Evolutionary conservation across 305 asterid species (phyloP), one percentile per base, ranked within the genome.

Genomic region (Fraxinus paxiana): DNA sequence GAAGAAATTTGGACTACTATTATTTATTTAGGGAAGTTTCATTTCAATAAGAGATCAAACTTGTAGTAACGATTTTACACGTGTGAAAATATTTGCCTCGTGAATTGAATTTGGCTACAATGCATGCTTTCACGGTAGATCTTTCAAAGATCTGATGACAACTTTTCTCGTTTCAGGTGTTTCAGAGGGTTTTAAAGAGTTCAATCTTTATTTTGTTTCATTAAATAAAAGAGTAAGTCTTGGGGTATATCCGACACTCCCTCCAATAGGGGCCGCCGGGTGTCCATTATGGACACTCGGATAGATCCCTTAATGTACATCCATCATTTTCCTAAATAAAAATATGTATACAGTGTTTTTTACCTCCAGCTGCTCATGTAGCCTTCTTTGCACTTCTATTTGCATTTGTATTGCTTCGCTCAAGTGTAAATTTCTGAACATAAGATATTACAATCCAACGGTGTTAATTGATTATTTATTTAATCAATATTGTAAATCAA

Each of bases 351-450:
- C 48, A 15, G n/a, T 72, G 13, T 12, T 79, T 48, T 51, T 84
- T 89, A 94, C 98, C 97, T 95, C 98, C 67, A 95, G 92, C 89
- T 93, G 98, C 82, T 95, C 97, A 17, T 93, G 92, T 33, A 95
- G 90, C 84, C 93, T 90, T 88, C 91, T 89, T 81, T 95, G 98
- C 80, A 92, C 97, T 81, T 95, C 97, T 26, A 95, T 95, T 86
- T 95, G 97, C 95, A 92, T 91, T 77, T 93, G 95, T 88, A 95
- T 88, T 79, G 98, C 98, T 84, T 95, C 97, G 0, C 89, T 92
- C 35, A 93, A 85, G 67, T 94, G 93, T 46, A 92, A 20, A 78
- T 89, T 91, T 86, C 98, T 95, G 97, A 61, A 59, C 61, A 79
- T 41, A 79, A 78, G 61, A 80, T 72, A 9, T 28, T 76, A 54